A percentile compares a stretch with the other conserved stretches of the same genome.
These are phyloP conservation scores for Collybiopsis confluens DNA, from an alignment of 768 basidiomycete species.

Conservation along the genomic window DNA sequence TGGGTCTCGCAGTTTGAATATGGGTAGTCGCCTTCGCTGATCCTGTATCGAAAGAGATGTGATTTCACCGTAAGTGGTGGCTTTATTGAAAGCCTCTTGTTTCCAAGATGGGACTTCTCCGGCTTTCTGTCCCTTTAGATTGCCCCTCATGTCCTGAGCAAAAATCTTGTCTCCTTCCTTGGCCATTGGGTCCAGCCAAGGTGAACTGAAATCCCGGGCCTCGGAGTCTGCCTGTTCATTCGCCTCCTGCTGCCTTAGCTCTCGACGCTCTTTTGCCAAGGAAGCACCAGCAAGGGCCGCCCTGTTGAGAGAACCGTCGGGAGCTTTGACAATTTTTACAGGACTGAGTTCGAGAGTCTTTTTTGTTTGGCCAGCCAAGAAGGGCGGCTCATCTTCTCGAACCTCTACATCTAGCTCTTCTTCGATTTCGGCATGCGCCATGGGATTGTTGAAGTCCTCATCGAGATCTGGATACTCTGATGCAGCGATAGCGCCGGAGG, in stretches of 20 bases:
- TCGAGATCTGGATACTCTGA: conserved; percentile 94
- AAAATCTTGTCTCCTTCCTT: conserved; percentile 82
- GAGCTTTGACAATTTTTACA: conserved; percentile 97
- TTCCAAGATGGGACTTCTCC: conserved; percentile 88
- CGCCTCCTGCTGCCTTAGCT: conserved; percentile 88
- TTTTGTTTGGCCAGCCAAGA: conserved; percentile 95
- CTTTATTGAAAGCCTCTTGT: conserved; percentile 89
- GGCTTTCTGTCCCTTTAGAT: conserved; percentile 78
- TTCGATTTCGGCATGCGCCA: conserved; percentile 82
- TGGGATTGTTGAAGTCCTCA: conserved; percentile 75
- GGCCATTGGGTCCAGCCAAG: conserved; percentile 99
- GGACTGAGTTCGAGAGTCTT: conserved; percentile 93
- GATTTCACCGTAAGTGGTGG: conserved; percentile 93
- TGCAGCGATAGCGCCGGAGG: conserved; percentile 87
- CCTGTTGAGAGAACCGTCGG: conserved; percentile 94
- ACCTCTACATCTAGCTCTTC: conserved; percentile 98
- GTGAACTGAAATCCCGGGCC: conserved; percentile 89
- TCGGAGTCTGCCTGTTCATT: conserved; percentile 95
- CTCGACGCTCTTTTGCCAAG: conserved; percentile 90
- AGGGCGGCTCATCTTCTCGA: conserved; percentile 93
- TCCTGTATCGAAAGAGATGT: conserved; percentile 89
- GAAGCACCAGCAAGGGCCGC: conserved; percentile 93
- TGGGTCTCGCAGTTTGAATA: conserved; percentile 90
- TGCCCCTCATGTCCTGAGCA: conserved; percentile 86
- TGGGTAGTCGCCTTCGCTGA: conserved; percentile 86